Percentiles rank a stretch among this genome's conserved stretches.
Evolutionary conservation across 306 rosid genomes (phyloP).

Genomic region (Cicer arietinum): DNA sequence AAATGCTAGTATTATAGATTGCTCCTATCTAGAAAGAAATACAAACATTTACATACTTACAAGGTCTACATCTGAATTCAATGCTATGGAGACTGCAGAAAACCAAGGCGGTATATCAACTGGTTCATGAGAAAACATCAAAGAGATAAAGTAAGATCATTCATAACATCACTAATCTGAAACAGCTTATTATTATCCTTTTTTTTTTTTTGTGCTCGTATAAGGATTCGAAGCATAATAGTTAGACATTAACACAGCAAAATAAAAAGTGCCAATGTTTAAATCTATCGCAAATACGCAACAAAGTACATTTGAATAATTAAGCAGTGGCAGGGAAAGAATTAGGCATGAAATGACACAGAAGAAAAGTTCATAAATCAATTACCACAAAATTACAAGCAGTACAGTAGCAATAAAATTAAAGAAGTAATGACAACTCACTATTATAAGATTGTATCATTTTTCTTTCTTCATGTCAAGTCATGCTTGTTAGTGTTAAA

Average conservation of each 20-base stretch:
- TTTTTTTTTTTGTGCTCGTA: background rate
- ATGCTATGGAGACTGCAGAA: slow-evolving; percentile 73
- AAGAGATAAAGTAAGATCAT: slow-evolving; percentile 53
- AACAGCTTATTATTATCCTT: slow-evolving; percentile 17
- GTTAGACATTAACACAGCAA: slow-evolving; percentile 12
- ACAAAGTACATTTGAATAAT: slow-evolving; percentile 1
- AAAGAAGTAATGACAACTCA: background rate
- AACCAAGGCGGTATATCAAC: slow-evolving; percentile 96
- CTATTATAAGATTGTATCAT: slow-evolving; percentile 6
- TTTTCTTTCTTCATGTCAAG: slow-evolving; percentile 1
- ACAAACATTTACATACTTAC: slow-evolving; percentile 62
- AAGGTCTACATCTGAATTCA: slow-evolving; percentile 77
- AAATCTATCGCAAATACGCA: slow-evolving; percentile 13
- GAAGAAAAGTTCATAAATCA: slow-evolving; percentile 24
- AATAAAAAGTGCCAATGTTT: slow-evolving; percentile 10
- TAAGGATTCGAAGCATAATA: slow-evolving; percentile 22
- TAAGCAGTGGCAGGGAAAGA: slow-evolving; percentile 22
- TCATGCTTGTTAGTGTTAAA: background rate
- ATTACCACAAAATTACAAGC: slow-evolving; percentile 23
- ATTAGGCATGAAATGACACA: slow-evolving; percentile 30
- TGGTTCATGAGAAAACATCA: slow-evolving; percentile 57
- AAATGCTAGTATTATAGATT: slow-evolving; percentile 25
- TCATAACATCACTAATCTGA: slow-evolving; percentile 19
- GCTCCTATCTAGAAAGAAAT: slow-evolving; percentile 35
- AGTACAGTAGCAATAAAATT: slow-evolving; percentile 19